A percentile compares a stretch with the other conserved stretches of the same genome.
These are phyloP conservation scores for Pholiota conissans DNA, from an alignment of 768 basidiomycete genomes.

Conservation along the genomic window DNA sequence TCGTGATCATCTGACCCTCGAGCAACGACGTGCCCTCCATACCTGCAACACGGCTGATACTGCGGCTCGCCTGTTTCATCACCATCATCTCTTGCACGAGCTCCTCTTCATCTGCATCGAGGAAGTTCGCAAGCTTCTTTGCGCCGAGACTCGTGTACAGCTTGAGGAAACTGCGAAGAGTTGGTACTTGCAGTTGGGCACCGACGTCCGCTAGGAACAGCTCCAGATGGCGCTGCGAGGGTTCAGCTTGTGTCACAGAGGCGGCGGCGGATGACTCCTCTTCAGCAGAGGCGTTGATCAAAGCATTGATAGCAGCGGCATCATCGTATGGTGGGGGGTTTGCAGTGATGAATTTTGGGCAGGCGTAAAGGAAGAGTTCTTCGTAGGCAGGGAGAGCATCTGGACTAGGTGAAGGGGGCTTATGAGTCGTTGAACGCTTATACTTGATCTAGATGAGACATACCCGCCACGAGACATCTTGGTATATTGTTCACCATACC, in stretches of 20 bases:
- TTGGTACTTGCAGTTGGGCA: conserved; percentile 76
- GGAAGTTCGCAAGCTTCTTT: conserved; percentile 87
- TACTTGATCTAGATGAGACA: conserved; percentile 2
- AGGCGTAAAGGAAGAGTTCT: conserved; percentile 92
- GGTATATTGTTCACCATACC: conserved; percentile 87
- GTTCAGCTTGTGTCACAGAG: conserved; percentile 51
- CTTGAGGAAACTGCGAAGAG: conserved; percentile 89
- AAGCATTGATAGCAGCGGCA: conserved; percentile 52
- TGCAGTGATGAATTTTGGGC: conserved; percentile 95
- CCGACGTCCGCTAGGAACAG: conserved; percentile 84
- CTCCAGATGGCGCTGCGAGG: conserved; percentile 79
- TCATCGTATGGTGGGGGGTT: conserved; percentile 95
- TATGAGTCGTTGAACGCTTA: not conserved
- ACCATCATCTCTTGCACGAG: conserved; percentile 97
- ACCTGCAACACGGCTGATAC: conserved; percentile 65
- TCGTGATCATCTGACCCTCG: conserved; percentile 84
- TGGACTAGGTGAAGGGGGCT: not conserved
- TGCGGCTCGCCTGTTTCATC: conserved; percentile 86
- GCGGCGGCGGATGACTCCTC: conserved; percentile 31
- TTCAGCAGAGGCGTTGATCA: conserved; percentile 40
- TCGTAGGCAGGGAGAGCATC: conserved; percentile 78
- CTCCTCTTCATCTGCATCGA: conserved; percentile 91
- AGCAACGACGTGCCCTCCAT: conserved; percentile 59
- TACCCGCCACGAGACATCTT: conserved; percentile 83
- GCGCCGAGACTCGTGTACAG: conserved; percentile 94